Evolutionary conservation across 176 grass and related monocot genomes (phyloP).

Genomic region (Pontederia crassipes): DNA sequence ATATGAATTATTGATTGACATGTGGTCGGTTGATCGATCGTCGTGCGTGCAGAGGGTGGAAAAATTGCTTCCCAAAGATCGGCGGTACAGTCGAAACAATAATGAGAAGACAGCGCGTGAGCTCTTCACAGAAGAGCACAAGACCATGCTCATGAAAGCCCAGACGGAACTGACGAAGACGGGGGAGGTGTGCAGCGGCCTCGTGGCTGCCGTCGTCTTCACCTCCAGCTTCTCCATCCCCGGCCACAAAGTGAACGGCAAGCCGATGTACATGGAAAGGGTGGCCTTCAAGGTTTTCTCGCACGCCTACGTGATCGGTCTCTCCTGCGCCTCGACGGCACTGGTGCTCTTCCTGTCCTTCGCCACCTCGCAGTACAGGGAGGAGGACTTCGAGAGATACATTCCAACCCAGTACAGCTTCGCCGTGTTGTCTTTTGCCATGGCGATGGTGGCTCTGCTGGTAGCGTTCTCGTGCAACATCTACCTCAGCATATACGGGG

Average conservation of each 20-base stretch:
- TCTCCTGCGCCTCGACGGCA: conserved; percentile 13
- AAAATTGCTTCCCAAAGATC: conserved; percentile 11
- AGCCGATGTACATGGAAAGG: conserved; percentile 16
- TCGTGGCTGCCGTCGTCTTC: conserved; percentile 32
- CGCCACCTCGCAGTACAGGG: conserved; percentile 20
- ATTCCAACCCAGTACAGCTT: conserved; percentile 17
- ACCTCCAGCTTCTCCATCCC: conserved; percentile 36
- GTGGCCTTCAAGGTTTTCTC: conserved; percentile 20
- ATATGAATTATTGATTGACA: no score
- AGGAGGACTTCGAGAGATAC: conserved; percentile 16
- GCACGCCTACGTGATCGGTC: conserved; percentile 25
- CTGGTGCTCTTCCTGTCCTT: conserved; percentile 29
- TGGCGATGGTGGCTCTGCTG: conserved; percentile 19
- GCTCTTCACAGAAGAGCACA: conserved; percentile 19
- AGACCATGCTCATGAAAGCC: not conserved
- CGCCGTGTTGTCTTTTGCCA: conserved; percentile 9
- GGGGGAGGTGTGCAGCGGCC: conserved; percentile 20
- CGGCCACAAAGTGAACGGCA: conserved; percentile 18
- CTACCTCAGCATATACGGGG: conserved; percentile 22
- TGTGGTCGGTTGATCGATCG: no score
- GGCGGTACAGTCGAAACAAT: conserved; percentile 1
- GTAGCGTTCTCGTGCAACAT: conserved; percentile 21
- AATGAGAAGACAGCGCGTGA: conserved; percentile 19
- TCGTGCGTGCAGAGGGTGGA: conserved; percentile 10
- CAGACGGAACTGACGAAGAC: conserved; percentile 10